Conservation (phyloP, 148 eudicot species). For the Vaccinium darrowii region DNA sequence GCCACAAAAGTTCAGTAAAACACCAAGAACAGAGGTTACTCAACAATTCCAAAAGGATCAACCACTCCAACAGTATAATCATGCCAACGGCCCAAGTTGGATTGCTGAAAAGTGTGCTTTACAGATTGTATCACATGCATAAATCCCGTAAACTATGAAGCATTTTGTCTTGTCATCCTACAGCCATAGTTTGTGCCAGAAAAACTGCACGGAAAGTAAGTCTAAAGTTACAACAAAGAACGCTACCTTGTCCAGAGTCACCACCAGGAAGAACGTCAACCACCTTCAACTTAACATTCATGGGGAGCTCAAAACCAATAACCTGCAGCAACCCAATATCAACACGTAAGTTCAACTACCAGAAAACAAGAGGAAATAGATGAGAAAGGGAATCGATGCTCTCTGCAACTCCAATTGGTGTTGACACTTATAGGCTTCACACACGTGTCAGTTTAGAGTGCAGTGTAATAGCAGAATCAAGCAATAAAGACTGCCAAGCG, state of each 20-base stretch:
- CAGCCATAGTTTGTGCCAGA: background rate
- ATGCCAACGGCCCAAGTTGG: background rate
- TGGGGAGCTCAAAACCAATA: conserved; percentile 88
- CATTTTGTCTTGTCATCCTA: background rate
- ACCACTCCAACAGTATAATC: background rate
- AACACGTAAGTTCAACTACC: conserved; percentile 8
- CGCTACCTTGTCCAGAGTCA: conserved; percentile 82
- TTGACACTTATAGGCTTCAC: background rate
- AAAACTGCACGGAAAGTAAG: background rate
- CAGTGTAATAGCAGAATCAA: background rate
- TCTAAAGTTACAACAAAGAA: conserved; percentile 3
- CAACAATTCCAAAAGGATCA: conserved; percentile 5
- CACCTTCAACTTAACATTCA: conserved; percentile 65
- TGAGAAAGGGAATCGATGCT: background rate
- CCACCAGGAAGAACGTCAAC: conserved; percentile 82
- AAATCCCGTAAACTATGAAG: background rate
- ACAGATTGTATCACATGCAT: background rate
- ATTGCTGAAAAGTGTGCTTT: background rate
- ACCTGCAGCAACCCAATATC: conserved; percentile 43
- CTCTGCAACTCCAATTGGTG: background rate
- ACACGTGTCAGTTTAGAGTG: background rate
- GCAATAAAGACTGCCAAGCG: background rate
- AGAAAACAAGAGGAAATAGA: background rate
- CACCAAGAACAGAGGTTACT: background rate
- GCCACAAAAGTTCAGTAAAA: conserved; percentile 21